These are phyloP conservation scores for Rauvolfia tetraphylla DNA, from an alignment of 257 asterid species.

Conservation along the genomic window DNA sequence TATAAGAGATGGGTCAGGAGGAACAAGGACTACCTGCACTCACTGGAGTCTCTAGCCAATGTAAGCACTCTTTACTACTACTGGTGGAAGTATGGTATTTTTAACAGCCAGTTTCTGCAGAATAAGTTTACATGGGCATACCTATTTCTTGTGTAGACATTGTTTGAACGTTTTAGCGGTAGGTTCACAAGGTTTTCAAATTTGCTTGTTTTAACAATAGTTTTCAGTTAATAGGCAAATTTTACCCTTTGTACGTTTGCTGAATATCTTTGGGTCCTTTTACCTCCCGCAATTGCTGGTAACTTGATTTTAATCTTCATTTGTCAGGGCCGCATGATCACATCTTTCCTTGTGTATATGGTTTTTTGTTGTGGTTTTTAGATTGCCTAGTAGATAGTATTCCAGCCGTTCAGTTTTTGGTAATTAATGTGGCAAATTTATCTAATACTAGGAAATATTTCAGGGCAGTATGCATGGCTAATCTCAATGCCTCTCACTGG, in stretches of 20 bases:
- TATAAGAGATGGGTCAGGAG: constrained; percentile 89
- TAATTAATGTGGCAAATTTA: not conserved
- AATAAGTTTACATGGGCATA: not conserved
- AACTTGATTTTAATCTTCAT: not conserved
- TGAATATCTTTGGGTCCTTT: not conserved
- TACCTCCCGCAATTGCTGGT: not conserved
- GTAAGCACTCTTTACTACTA: constrained; percentile 44
- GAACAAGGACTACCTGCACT: constrained; percentile 72
- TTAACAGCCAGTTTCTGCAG: not conserved
- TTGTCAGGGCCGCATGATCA: not conserved
- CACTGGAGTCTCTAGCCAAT: constrained; percentile 82
- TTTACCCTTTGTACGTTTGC: not conserved
- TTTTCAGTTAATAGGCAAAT: not conserved
- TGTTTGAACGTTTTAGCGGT: not conserved
- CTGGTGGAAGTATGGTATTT: not conserved
- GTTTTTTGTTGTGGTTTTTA: not conserved
- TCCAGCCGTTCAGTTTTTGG: not conserved
- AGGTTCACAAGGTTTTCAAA: not conserved
- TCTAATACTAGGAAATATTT: not conserved
- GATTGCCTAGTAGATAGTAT: not conserved
- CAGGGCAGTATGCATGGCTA: not conserved
- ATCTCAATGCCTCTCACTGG: not conserved
- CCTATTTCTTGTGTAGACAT: not conserved
- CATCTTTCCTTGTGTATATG: not conserved
- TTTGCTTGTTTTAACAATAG: not conserved